Base-by-base conservation (phyloP, 2,329 filamentous ascomycete genomes). In the Endoconidiophora laricicola region DNA sequence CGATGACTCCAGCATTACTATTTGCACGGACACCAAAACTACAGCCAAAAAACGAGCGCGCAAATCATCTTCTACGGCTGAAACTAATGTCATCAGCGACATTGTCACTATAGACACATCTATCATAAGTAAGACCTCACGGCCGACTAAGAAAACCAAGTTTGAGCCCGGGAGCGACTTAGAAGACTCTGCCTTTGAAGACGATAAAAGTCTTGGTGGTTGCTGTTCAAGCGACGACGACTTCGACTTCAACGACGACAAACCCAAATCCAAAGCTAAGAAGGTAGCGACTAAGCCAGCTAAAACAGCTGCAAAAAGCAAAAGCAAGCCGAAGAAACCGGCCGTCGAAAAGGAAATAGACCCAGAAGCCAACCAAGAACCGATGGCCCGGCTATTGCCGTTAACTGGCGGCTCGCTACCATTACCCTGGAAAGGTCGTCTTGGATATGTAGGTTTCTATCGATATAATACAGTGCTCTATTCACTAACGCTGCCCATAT, bases 371-470 rank as follows among this genome's bases (percentile, higher is more conserved):
- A 24, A 24, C 2, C 24, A 43, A 16, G 47, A 50, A 37, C 36
- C 24, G 26, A 53, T 53, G 52, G 14, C 44, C 3, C 22, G 52
- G 39, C 14, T 53, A 29, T 37, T 53, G 10, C 46, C 51, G 3
- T 40, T 53, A 9, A 53, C 46, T 4, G 51, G 51, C 33, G 51
- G 47, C 3, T 39, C 24, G 10, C 38, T 53, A 23, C 52, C 52
- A 23, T 42, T 53, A 6, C 52, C 47, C 7, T 53, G 52, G 47
- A 53, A 53, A 44, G 48, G 52, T 4, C 48, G 52, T n/a, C 42
- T 54, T 12, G 52, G 52, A 20, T 54, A 51, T 51, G 52, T 54
- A 51, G 29, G 52, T 16, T 40, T 20, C 10, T 9, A 12, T 41
- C 29, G 12, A 33, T 33, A 33, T 33, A 10, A 9, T 16, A 3